Base-by-base conservation (phyloP, 345 rosid species). In the Geranium brycei region DNA sequence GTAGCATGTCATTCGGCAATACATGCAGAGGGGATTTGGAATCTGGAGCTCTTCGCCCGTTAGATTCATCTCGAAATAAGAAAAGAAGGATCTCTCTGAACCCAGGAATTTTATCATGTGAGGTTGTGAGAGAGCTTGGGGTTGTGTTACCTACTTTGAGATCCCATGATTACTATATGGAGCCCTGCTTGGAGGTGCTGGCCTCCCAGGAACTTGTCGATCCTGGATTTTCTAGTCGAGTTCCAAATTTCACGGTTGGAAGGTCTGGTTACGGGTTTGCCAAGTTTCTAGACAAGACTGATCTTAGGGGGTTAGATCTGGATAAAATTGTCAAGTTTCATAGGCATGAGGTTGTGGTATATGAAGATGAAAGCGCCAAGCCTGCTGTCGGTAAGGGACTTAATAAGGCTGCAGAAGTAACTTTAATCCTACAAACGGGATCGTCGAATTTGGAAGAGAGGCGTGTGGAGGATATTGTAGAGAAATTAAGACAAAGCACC, bases 361-460 rank as follows among this genome's bases (percentile, higher is more conserved):
- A 93, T 71, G 91, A 78, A 68, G 91, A 93, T 68, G 97, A 90
- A 66, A 73, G 61, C 66, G 65, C 71, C 41, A 90, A 93, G 80
- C 99, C 99, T 58, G 68, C 59, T 61, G 82, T 79, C 64, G 97
- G 97, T 59, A 77, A 77, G 70, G 91, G 97, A 57, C 88, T 93
- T 65, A 90, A 93, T 77, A 93, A 93, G 80, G 70, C 89, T 69
- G 96, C 99, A 62, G 95, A 83, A 72, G 96, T 90, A 68, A 84
- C 91, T 67, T 69, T 93, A 80, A 63, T 68, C 19, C 64, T 93
- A 28, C 77, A 75, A 30, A 8, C 72, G 58, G 69, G 74, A 59
- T 61, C 30, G 19, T 53, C 58, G 17, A 58, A 64, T 19, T 71
- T 69, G 60, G 74, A 70, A 65, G 68, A 77, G 40, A 69, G 78